phyloP scores from a whole-genome alignment of 768 basidiomycete species.

The Naematelia encephala region DNA sequence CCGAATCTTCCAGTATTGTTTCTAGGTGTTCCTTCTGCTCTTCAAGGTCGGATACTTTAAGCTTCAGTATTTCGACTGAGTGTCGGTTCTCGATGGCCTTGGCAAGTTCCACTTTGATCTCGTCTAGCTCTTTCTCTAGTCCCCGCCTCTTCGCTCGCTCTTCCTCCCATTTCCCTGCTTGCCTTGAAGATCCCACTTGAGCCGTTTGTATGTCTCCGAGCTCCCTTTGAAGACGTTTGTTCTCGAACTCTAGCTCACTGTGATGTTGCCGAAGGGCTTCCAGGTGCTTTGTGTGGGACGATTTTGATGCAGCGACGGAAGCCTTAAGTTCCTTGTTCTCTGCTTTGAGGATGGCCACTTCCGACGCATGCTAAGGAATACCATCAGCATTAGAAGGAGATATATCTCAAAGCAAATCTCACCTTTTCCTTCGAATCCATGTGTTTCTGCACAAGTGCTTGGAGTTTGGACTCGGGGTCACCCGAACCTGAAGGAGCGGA shows the following conservation, averaged over 20 bases:
- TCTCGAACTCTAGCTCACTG: background rate
- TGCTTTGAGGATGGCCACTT: background rate
- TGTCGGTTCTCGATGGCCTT: background rate
- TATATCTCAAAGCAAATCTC: background rate
- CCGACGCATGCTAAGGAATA: background rate
- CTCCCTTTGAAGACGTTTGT: background rate
- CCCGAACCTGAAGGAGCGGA: background rate
- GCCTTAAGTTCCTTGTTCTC: background rate
- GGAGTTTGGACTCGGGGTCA: conserved; percentile 9
- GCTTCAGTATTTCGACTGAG: background rate
- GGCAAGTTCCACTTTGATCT: background rate
- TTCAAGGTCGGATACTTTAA: background rate
- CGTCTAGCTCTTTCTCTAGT: conserved; percentile 2
- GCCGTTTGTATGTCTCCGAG: conserved; percentile 3
- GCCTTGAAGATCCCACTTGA: conserved; percentile 6
- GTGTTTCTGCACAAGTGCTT: conserved; percentile 14
- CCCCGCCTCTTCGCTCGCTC: conserved; percentile 2
- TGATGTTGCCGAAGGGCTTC: background rate
- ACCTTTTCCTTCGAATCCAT: conserved; percentile 16
- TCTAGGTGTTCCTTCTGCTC: conserved; percentile 14
- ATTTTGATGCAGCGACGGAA: background rate
- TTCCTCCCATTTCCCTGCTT: conserved; percentile 3
- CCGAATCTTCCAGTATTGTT: conserved; percentile 18
- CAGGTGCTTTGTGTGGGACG: background rate
- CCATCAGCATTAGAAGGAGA: background rate